Evolutionary conservation across 1,284 basidiomycete genomes (phyloP).

Genomic region (Phlebopus sp.): DNA sequence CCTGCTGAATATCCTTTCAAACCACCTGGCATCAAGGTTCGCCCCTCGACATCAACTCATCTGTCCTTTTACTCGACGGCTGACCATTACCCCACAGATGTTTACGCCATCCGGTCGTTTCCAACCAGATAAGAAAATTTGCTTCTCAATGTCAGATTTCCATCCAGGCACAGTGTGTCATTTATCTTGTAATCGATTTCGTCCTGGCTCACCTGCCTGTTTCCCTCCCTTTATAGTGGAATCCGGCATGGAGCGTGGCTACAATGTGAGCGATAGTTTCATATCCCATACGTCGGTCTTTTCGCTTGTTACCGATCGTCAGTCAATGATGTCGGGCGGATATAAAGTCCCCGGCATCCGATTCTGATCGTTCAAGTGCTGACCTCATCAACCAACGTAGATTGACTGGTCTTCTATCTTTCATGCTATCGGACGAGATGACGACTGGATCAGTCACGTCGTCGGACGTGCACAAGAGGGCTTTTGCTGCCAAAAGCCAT

Average conservation of each 20-base stretch:
- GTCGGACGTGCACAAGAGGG: slow-evolving; percentile 75
- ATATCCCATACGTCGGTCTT: slow-evolving; percentile 5
- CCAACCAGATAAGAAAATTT: slow-evolving; percentile 91
- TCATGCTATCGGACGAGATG: slow-evolving; percentile 97
- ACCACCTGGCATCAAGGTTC: slow-evolving; percentile 91
- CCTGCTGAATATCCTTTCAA: slow-evolving; percentile 94
- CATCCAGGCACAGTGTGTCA: slow-evolving; percentile 81
- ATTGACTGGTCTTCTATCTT: slow-evolving; percentile 90
- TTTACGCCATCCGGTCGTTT: slow-evolving; percentile 93
- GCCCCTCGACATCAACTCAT: slow-evolving; percentile 13
- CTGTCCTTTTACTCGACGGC: not conserved
- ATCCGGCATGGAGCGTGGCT: slow-evolving; percentile 90
- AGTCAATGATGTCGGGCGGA: slow-evolving; percentile 11
- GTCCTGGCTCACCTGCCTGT: slow-evolving; percentile 2
- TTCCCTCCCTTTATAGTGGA: slow-evolving; percentile 55
- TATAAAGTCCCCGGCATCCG: slow-evolving; percentile 12
- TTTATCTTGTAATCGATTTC: not conserved
- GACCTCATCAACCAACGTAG: slow-evolving; percentile 41
- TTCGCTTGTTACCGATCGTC: slow-evolving; percentile 7
- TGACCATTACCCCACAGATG: slow-evolving; percentile 54
- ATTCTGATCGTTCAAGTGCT: slow-evolving; percentile 9
- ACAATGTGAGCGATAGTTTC: slow-evolving; percentile 66
- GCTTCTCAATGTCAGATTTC: slow-evolving; percentile 95
- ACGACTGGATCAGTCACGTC: slow-evolving; percentile 90
- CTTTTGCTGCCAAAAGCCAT: slow-evolving; percentile 79